Percentiles rank a stretch among this genome's conserved stretches.
Conservation (phyloP, 495 filamentous ascomycete genomes). For the Hypoxylon cercidicola region DNA sequence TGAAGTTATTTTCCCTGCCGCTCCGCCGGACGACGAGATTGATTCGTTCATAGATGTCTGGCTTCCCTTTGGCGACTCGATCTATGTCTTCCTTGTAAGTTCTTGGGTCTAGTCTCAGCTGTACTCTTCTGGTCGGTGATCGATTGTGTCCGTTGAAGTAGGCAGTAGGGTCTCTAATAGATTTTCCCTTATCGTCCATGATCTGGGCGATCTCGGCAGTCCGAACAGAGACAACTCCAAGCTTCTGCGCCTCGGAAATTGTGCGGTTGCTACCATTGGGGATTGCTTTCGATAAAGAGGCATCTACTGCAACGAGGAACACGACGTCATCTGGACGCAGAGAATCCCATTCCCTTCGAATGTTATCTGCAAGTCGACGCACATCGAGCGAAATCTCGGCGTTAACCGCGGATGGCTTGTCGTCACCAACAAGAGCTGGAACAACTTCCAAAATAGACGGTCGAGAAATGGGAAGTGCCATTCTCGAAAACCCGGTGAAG, state of each 20-base stretch:
- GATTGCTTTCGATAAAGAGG: conserved; percentile 60
- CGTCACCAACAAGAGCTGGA: conserved; percentile 84
- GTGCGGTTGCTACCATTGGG: conserved; percentile 63
- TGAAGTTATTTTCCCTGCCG: conserved; percentile 97
- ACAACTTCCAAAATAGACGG: conserved; percentile 89
- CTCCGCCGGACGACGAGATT: conserved; percentile 88
- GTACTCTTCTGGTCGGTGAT: conserved; percentile 70
- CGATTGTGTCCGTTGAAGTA: conserved; percentile 57
- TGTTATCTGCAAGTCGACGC: conserved; percentile 74
- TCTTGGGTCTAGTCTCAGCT: conserved; percentile 82
- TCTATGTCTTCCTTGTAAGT: conserved; percentile 85
- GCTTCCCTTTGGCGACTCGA: conserved; percentile 67
- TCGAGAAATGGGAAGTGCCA: conserved; percentile 88
- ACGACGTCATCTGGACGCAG: conserved; percentile 90
- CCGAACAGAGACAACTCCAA: conserved; percentile 76
- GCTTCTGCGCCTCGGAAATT: conserved; percentile 63
- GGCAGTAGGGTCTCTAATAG: conserved; percentile 68
- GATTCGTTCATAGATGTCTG: conserved; percentile 83
- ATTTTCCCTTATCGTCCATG: conserved; percentile 85
- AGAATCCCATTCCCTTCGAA: conserved; percentile 90
- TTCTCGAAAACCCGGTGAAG: conserved; percentile 89
- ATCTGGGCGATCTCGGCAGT: conserved; percentile 89
- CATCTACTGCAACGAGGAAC: conserved; percentile 82
- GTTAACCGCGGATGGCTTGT: conserved; percentile 83
- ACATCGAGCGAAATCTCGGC: conserved; percentile 92